Evolutionary conservation across 2,329 filamentous ascomycete species (phyloP).

Genomic region (Colletotrichum musae): DNA sequence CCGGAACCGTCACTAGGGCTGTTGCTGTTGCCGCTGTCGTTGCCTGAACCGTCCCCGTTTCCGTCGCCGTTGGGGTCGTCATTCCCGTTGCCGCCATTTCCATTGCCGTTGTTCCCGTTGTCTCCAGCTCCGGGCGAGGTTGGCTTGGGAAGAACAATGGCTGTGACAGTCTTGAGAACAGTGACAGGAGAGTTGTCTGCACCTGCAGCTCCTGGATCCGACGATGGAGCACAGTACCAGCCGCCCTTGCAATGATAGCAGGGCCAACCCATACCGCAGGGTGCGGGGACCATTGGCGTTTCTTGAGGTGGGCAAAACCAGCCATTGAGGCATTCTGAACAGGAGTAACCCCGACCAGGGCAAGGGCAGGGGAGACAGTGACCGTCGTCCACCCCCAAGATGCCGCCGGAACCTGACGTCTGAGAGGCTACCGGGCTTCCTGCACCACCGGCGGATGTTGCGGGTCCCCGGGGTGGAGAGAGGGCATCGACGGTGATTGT

Average conservation of each 20-base stretch:
- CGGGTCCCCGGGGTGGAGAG: not conserved
- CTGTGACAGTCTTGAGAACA: conserved; percentile 29
- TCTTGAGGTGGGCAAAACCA: conserved; percentile 52
- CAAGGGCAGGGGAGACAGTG: conserved; percentile 37
- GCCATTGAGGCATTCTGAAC: conserved; percentile 49
- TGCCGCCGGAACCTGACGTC: not conserved
- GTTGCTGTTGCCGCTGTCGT: conserved; percentile 1
- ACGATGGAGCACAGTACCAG: conserved; percentile 46
- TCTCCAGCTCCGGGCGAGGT: conserved; percentile 1
- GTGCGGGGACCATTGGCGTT: conserved; percentile 48
- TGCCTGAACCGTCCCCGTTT: not conserved
- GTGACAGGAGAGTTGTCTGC: conserved; percentile 5
- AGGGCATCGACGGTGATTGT: not conserved
- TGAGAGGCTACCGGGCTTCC: not conserved
- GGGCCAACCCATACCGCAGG: conserved; percentile 50
- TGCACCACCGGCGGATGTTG: not conserved
- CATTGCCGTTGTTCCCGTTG: not conserved
- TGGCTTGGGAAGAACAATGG: conserved; percentile 15
- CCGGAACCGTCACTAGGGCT: not conserved
- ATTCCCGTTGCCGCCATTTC: conserved; percentile 7
- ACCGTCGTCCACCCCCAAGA: conserved; percentile 11
- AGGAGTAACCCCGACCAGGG: conserved; percentile 47
- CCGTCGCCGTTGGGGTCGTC: too few species aligned
- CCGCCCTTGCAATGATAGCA: conserved; percentile 50
- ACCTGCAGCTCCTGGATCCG: conserved; percentile 4